Percentiles rank a stretch among this genome's conserved stretches.
Conservation (phyloP, 2,329 filamentous ascomycete genomes). For the Hypoxylon sp. region DNA sequence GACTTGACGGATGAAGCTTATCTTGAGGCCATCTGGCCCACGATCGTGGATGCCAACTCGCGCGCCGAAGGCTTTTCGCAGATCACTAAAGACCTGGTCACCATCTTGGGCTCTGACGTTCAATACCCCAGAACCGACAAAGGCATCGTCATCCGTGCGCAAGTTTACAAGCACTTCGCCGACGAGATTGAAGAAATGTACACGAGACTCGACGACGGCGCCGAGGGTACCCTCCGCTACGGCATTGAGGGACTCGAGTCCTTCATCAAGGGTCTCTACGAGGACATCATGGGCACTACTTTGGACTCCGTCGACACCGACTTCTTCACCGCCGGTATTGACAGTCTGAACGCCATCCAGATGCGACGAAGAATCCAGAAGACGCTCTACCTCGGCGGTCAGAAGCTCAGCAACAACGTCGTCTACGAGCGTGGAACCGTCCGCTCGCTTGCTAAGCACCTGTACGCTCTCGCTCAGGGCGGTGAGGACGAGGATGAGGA, state of each 20-base stretch:
- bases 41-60: conserved; percentile 50
- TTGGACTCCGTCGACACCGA: conserved; percentile 58
- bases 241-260: conserved; percentile 46
- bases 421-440: conserved; percentile 69
- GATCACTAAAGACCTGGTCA: conserved; percentile 62
- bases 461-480: conserved; percentile 49
- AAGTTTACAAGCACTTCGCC: conserved; percentile 59
- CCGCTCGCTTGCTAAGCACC: conserved; percentile 56
- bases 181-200: conserved; percentile 55
- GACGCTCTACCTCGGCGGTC: conserved; percentile 61
- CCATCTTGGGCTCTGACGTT: conserved; percentile 58
- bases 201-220: conserved; percentile 45
- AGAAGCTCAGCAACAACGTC: conserved; percentile 65
- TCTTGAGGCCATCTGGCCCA: conserved; percentile 51
- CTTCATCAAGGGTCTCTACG: conserved; percentile 52
- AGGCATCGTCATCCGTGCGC: conserved; percentile 63
- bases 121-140: conserved; percentile 65
- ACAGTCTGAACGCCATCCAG: conserved; percentile 69
- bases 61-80: conserved; percentile 50
- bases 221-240: conserved; percentile 29
- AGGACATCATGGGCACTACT: conserved; percentile 43
- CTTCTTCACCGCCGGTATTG: conserved; percentile 69
- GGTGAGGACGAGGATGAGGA: conserved; percentile 4
- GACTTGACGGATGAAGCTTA: conserved; percentile 45
- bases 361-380: conserved; percentile 65